phyloP scores from a whole-genome alignment of 805 yeast species.

The Priceomyces medius region DNA sequence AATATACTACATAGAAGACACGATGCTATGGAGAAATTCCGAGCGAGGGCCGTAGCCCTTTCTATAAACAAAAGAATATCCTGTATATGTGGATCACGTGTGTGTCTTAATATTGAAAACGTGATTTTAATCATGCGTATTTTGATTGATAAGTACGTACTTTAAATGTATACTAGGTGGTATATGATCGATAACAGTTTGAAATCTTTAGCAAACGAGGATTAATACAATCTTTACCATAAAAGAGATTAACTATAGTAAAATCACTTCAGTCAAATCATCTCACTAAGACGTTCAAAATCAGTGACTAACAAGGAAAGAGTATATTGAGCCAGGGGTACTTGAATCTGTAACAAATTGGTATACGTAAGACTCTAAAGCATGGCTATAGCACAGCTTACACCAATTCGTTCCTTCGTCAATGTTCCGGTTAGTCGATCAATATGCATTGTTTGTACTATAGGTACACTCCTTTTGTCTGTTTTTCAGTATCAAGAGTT shows the following conservation, averaged over 20 bases:
- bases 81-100: too few species aligned
- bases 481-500: conserved; percentile 44
- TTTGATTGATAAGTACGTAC: too few species aligned
- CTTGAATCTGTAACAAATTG: neutral
- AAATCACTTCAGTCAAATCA: neutral
- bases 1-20: too few species aligned
- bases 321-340: neutral
- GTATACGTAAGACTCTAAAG: neutral
- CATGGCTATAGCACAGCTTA: conserved; percentile 40
- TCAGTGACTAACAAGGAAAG: neutral
- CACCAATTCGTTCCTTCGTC: conserved; percentile 42
- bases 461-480: conserved; percentile 41
- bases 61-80: too few species aligned
- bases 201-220: too few species aligned
- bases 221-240: too few species aligned
- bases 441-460: conserved; percentile 33
- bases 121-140: too few species aligned
- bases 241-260: too few species aligned
- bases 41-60: conserved; percentile 1
- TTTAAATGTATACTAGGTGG: too few species aligned
- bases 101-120: too few species aligned
- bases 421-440: conserved; percentile 45
- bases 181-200: too few species aligned
- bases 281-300: neutral
- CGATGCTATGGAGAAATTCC: too few species aligned